Percentiles rank a stretch among this genome's conserved stretches.
phyloP scores from a whole-genome alignment of 495 filamentous ascomycete genomes.

The Lasiosphaeriaceae sp. region DNA sequence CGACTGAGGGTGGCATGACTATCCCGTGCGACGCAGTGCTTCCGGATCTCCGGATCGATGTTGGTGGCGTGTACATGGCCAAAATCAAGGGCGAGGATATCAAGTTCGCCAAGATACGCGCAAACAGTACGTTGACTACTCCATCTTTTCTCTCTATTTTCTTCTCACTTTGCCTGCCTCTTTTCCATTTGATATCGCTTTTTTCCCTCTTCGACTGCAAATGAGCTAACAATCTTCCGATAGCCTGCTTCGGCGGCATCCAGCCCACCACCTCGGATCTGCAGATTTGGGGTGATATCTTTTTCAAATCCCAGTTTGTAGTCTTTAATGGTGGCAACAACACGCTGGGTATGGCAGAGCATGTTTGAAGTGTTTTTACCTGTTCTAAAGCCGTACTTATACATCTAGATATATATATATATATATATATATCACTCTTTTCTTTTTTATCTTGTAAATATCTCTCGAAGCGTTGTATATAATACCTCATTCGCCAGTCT shows the following conservation, averaged over 20 bases:
- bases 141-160: too few relatives aligned
- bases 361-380: constrained; percentile 25
- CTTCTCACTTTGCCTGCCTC: neutral
- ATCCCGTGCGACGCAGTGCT: constrained; percentile 60
- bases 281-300: constrained; percentile 75
- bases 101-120: constrained; percentile 58
- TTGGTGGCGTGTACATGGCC: constrained; percentile 58
- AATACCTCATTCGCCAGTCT: too few relatives aligned
- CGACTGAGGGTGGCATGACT: constrained; percentile 54
- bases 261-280: constrained; percentile 58
- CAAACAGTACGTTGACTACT: constrained; percentile 42
- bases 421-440: too few relatives aligned
- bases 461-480: too few relatives aligned
- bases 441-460: too few relatives aligned
- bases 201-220: neutral
- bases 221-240: constrained; percentile 9
- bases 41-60: constrained; percentile 63
- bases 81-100: constrained; percentile 63
- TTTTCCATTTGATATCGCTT: too few relatives aligned
- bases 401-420: too few relatives aligned
- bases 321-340: constrained; percentile 68
- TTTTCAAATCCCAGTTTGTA: constrained; percentile 76
- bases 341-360: constrained; percentile 56
- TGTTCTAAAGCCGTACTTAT: neutral
- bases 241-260: constrained; percentile 69